These are phyloP conservation scores for Penicillium sp. DNA, from an alignment of 2,329 filamentous ascomycete genomes.

Conservation along the genomic window DNA sequence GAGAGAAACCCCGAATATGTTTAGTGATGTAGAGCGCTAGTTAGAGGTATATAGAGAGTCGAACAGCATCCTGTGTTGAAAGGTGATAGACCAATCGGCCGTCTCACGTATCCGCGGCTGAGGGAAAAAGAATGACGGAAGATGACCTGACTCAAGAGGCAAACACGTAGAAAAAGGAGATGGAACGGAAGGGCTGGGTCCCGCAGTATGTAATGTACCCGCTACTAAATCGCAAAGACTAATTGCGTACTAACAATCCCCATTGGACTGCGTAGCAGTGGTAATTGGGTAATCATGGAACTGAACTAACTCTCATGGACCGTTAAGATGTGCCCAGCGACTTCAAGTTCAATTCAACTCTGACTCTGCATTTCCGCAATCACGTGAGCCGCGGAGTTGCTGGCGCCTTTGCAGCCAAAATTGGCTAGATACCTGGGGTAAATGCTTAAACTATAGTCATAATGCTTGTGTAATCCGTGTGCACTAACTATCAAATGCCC, in stretches of 20 bases:
- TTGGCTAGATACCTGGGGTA: neutral
- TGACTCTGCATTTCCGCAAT: neutral
- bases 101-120: slow-evolving; percentile 4
- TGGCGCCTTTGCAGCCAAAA: slow-evolving; percentile 5
- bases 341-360: slow-evolving; percentile 11
- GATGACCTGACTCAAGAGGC: slow-evolving; percentile 7
- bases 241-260: neutral
- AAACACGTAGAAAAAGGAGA: slow-evolving; percentile 5
- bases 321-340: slow-evolving; percentile 31
- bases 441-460: too few relatives aligned
- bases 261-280: neutral
- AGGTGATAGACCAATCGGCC: neutral
- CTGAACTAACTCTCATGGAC: neutral
- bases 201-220: slow-evolving; percentile 6
- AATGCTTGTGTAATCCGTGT: too few relatives aligned
- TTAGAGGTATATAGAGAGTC: slow-evolving; percentile 3
- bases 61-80: slow-evolving; percentile 22
- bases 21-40: neutral
- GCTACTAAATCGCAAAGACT: neutral
- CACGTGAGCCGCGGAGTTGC: slow-evolving; percentile 11
- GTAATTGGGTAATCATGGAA: neutral
- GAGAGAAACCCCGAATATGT: slow-evolving; percentile 2
- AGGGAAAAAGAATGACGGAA: neutral
- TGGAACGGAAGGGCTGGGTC: neutral
- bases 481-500: slow-evolving; percentile 4